A percentile compares a stretch with the other conserved stretches of the same genome.
phyloP scores from a whole-genome alignment of 208 protist genomes.

The Borovskyia barvae region DNA sequence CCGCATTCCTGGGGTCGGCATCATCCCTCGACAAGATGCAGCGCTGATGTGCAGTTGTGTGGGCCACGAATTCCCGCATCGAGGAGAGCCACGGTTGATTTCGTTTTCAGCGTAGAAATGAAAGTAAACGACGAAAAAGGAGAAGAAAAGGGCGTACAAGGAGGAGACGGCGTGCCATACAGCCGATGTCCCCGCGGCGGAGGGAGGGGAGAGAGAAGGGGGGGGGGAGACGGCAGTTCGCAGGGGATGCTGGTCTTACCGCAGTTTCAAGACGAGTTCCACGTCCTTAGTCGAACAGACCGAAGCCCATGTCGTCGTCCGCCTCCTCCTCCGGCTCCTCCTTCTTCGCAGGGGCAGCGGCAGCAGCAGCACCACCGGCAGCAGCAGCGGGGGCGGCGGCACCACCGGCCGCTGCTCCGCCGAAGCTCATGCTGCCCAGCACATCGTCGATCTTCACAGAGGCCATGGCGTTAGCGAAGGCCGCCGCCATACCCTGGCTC shows the following conservation, averaged over 20 bases:
- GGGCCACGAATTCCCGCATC: no score
- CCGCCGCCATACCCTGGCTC: constrained; percentile 67
- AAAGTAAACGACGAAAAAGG: not conserved
- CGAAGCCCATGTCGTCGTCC: constrained; percentile 88
- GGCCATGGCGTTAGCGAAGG: constrained; percentile 61
- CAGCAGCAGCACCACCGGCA: constrained; percentile 26
- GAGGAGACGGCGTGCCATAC: no score
- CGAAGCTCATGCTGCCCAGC: constrained; percentile 74
- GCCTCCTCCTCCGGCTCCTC: constrained; percentile 77
- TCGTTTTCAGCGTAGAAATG: not conserved
- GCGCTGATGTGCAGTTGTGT: no score
- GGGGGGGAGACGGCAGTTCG: no score
- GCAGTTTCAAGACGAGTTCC: no score
- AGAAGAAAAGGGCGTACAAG: not conserved
- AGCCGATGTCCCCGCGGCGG: no score
- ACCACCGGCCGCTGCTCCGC: constrained; percentile 41
- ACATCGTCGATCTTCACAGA: constrained; percentile 61
- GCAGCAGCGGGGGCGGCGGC: constrained; percentile 37
- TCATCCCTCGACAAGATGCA: no score
- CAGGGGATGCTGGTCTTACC: no score
- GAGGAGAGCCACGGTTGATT: no score
- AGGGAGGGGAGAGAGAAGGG: no score
- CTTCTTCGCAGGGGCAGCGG: constrained; percentile 50
- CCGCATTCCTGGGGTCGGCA: no score
- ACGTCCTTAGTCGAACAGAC: constrained; percentile 90